Conservation (phyloP, 177 flowering plant species). For the Vitis hybrid region DNA sequence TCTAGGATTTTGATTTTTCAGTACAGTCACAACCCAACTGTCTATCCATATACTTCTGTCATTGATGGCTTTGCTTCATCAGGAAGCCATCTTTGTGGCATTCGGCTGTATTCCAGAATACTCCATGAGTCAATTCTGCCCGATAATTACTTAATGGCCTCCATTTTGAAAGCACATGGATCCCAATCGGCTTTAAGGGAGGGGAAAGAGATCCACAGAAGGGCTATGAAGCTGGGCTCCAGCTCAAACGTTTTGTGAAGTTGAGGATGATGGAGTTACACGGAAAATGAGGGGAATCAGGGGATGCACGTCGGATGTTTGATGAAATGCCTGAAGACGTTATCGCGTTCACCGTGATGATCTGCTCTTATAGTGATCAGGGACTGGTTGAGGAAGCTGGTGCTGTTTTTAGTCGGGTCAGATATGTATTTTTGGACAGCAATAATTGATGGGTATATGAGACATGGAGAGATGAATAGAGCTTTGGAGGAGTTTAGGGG, state of each 20-base stretch:
- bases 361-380: conserved; percentile 20
- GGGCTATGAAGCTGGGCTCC: conserved; percentile 32
- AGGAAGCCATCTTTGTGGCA: conserved; percentile 20
- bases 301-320: conserved; percentile 25
- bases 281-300: conserved; percentile 37
- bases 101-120: conserved; percentile 26
- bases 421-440: conserved; percentile 46
- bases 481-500: conserved; percentile 31
- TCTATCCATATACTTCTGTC: conserved; percentile 36
- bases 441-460: conserved; percentile 39
- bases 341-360: conserved; percentile 30
- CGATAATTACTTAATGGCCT: conserved; percentile 29
- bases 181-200: conserved; percentile 21
- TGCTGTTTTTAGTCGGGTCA: conserved; percentile 17
- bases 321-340: conserved; percentile 36
- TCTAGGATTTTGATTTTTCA: conserved; percentile 19
- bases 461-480: conserved; percentile 30
- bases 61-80: conserved; percentile 28
- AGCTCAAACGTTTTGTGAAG: conserved; percentile 20
- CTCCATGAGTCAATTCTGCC: conserved; percentile 12
- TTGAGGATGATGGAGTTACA: conserved; percentile 31
- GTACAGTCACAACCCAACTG: conserved; percentile 26
- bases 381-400: conserved; percentile 25
- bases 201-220: conserved; percentile 30
- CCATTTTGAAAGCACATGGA: conserved; percentile 35